Percentiles rank a stretch among this genome's conserved stretches.
These are phyloP conservation scores for Primulina huaijiensis DNA, from an alignment of 257 asterid species.

Conservation along the genomic window DNA sequence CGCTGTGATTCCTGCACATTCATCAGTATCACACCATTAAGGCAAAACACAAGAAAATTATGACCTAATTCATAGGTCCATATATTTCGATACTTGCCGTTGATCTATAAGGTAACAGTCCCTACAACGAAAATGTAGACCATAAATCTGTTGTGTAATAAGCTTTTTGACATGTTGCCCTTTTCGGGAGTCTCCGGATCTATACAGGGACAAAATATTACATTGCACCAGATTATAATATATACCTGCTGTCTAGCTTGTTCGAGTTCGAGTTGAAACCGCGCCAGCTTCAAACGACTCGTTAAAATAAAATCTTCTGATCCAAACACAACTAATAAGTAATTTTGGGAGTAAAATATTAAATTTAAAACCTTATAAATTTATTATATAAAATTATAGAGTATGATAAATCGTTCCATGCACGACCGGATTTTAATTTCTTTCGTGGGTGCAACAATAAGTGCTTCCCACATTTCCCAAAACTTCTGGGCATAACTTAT, in stretches of 20 bases:
- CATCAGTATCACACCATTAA: background rate
- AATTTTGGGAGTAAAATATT: too few relatives aligned
- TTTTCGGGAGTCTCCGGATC: too few relatives aligned
- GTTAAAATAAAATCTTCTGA: too few relatives aligned
- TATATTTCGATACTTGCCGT: slow-evolving; percentile 44
- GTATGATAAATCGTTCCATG: background rate
- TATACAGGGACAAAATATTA: background rate
- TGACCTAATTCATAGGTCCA: slow-evolving; percentile 47
- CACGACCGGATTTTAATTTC: background rate
- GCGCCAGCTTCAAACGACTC: slow-evolving; percentile 87
- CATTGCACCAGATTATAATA: background rate
- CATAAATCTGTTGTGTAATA: background rate
- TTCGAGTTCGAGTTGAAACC: slow-evolving; percentile 74
- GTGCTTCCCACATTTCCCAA: slow-evolving; percentile 10
- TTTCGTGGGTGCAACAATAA: background rate
- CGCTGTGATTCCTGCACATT: slow-evolving; percentile 51
- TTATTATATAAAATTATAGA: too few relatives aligned
- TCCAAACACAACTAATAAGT: too few relatives aligned
- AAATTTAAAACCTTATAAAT: too few relatives aligned
- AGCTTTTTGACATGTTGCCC: background rate
- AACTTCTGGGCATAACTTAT: slow-evolving; percentile 28
- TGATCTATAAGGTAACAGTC: slow-evolving; percentile 50
- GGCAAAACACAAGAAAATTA: background rate
- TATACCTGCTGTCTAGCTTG: slow-evolving; percentile 71
- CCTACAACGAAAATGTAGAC: slow-evolving; percentile 36